A percentile compares a stretch with the other conserved stretches of the same genome.
phyloP scores from a whole-genome alignment of 805 yeast species.

The Kazachstania kunashirensis region DNA sequence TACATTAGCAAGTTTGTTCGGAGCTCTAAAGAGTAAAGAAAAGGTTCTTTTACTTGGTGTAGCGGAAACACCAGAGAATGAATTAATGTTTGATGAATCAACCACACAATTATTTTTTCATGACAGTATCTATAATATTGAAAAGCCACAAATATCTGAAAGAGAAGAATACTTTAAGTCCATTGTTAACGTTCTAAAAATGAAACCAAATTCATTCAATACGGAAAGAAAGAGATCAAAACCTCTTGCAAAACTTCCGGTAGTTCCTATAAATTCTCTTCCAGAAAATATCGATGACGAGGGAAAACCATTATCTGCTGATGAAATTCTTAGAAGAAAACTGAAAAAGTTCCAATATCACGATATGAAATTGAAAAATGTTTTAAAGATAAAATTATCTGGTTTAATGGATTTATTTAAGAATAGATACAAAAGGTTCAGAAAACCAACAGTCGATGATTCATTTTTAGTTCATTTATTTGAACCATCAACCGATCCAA shows the following conservation, averaged over 20 bases:
- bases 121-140: conserved; percentile 38
- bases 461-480: conserved; percentile 62
- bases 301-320: conserved; percentile 28
- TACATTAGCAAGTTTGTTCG: conserved; percentile 58
- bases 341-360: conserved; percentile 40
- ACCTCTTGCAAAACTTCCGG: conserved; percentile 34
- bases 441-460: conserved; percentile 85
- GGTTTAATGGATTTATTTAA: conserved; percentile 86
- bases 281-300: conserved; percentile 14
- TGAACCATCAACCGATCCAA: conserved; percentile 42
- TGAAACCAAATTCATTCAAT: conserved; percentile 65
- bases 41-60: conserved; percentile 65
- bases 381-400: conserved; percentile 74
- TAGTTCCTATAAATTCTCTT: conserved; percentile 20
- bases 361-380: conserved; percentile 77
- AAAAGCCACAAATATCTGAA: conserved; percentile 40
- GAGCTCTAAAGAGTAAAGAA: conserved; percentile 62
- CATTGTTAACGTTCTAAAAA: conserved; percentile 43
- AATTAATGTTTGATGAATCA: conserved; percentile 28
- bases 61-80: conserved; percentile 42
- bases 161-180: conserved; percentile 48
- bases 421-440: conserved; percentile 76
- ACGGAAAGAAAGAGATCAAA: conserved; percentile 44
- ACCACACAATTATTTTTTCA: conserved; percentile 22
- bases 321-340: conserved; percentile 33